Base-by-base conservation (phyloP, 768 basidiomycete species). In the Cytidiella melzeri region DNA sequence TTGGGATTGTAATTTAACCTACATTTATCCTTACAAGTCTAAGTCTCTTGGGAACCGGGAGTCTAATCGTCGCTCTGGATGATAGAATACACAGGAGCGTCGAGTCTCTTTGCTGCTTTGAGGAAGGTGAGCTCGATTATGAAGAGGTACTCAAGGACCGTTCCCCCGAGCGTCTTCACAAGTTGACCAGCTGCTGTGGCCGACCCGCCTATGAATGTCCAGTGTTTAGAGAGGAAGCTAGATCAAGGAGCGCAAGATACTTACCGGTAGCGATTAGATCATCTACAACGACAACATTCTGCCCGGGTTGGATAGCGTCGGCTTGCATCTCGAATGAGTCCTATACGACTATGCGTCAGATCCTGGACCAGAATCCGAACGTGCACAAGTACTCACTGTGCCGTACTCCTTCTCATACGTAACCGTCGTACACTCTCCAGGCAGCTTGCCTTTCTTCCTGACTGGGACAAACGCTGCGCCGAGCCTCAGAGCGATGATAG, bases 301-400 rank as follows among this genome's bases (percentile, higher is more conserved):
- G 84, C 24, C 92, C 92, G 4, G 83, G 76, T 56, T 78, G 68
- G 61, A 99, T 89, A 9, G 87, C 83, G 45, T 84, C 89, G 18
- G 79, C 75, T 68, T 98, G 96, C 80, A 98, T 93, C 68, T 98
- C 92, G 59, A 98, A 96, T n/a, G 77, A 72, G 61, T 98, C 95
- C 91, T 93, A n/a, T 12, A 40, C 15, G 28, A 11, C 25, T 11
- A 25, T 7, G 37, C 12, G 39, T 48, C 20, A 38, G 40, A 26
- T 36, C 6, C 27, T 28, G 7, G 50, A 11, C 27, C 36, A 26
- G 43, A 27, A 3, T 3, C 5, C 13, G 19, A 1, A 28, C 43
- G 40, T 7, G 40, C n/a, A 23, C 10, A 23, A 23, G 19, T 20
- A 68, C 83, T 63, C 57, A 92, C 91, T n/a, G 67, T 61, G 40